A percentile compares a stretch with the other conserved stretches of the same genome.
These are phyloP conservation scores for Clonostachys sp. DNA, from an alignment of 2,329 filamentous ascomycete genomes.

Conservation along the genomic window DNA sequence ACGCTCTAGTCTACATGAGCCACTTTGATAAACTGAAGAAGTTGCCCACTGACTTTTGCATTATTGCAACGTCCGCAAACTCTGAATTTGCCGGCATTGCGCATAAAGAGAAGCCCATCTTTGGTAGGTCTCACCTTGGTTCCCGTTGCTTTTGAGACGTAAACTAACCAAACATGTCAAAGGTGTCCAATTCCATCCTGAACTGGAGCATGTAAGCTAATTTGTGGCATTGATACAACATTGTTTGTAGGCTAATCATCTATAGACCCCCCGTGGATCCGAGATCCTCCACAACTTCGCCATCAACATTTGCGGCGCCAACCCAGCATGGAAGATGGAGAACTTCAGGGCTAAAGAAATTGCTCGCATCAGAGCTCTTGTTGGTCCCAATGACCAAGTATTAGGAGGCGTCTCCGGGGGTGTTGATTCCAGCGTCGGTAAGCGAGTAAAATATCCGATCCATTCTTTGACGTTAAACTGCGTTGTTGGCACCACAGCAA, in stretches of 20 bases:
- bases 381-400: slow-evolving; percentile 79
- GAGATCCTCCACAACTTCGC: slow-evolving; percentile 79
- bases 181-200: slow-evolving; percentile 84
- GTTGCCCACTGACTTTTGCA: slow-evolving; percentile 69
- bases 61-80: slow-evolving; percentile 71
- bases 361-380: slow-evolving; percentile 70
- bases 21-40: slow-evolving; percentile 81
- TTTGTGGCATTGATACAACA: neutral
- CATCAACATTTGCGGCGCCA: slow-evolving; percentile 73
- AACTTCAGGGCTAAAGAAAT: slow-evolving; percentile 82
- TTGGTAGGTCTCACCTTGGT: slow-evolving; percentile 33
- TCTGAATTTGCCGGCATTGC: slow-evolving; percentile 77
- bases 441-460: no score
- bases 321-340: slow-evolving; percentile 78
- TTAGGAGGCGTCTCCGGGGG: slow-evolving; percentile 63
- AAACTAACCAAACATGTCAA: neutral
- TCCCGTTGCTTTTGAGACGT: slow-evolving; percentile 2
- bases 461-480: no score
- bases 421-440: slow-evolving; percentile 75
- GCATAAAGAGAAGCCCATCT: slow-evolving; percentile 65
- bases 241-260: slow-evolving; percentile 15
- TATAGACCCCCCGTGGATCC: slow-evolving; percentile 65
- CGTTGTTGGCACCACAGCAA: no score
- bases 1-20: slow-evolving; percentile 66
- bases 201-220: slow-evolving; percentile 44